Evolutionary conservation across 208 protist species (phyloP), one percentile per base, ranked within the genome.

Genomic region (Phytomonas sp.): DNA sequence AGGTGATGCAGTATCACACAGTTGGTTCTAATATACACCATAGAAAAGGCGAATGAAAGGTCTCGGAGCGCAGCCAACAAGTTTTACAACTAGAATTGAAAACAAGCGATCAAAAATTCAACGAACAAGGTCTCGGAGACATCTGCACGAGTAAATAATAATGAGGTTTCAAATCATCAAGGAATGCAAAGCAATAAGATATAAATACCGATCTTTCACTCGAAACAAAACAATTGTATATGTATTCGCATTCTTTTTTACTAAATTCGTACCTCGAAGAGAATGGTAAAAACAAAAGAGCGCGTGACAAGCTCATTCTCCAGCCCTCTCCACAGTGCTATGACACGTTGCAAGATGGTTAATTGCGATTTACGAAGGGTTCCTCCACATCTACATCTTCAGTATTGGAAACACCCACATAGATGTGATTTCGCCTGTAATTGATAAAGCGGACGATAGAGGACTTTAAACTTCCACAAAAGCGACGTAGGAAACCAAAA

Each of bases 371-470:
- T 46, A 46, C 11, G 15, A 46, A 46, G 7, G 40, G 40, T 1
- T 46, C 40, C 15, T 78, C 73, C 8, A 73, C 66, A 1, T 26
- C 36, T 26, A 56, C 63, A 13, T 79, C 70, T 9, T 71, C 74
- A 60, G 75, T 74, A 13, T 70, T 69, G 3, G 71, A 60, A 9
- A 70, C 68, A 29, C 67, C 75, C 23, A 46, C 72, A 23, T 73
- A 62, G 26, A 36, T 67, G 62, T 65, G n/a, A 62, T 77, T 71
- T 32, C 80, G 73, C 31, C 73, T 73, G 36, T 77, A 74, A 26
- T 69, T 69, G 46, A 85, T 73, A 28, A 62, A 70, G 8, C 37
- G 62, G 34, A 73, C 3, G 29, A 85, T 71, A 1, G 60, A 68
- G 62, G 53, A 68, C 34, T 74, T 72, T 11, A 82, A 65, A 8